Evolutionary conservation across 345 rosid genomes (phyloP).

Genomic region (Hibiscus trionum): DNA sequence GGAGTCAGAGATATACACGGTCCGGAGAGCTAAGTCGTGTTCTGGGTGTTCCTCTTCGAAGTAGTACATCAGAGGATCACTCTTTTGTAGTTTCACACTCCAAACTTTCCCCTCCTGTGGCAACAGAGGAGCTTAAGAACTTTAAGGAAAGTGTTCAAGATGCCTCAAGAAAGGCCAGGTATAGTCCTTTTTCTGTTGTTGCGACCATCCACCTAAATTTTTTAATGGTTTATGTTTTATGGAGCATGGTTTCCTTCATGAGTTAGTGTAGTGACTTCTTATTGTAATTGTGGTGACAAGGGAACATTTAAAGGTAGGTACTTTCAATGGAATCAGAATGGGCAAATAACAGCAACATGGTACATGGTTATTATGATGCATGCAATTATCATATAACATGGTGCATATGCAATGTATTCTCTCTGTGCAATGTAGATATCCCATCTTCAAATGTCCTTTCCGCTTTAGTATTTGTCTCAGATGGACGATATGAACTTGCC

Average conservation of each 20-base stretch:
- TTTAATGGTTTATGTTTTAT: not conserved
- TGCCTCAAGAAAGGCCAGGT: conserved; percentile 75
- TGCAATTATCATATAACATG: not conserved
- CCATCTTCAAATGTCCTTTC: not conserved
- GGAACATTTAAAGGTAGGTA: not conserved
- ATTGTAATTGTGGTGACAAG: not conserved
- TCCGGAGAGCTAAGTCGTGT: conserved; percentile 74
- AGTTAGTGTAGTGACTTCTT: not conserved
- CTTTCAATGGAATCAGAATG: not conserved
- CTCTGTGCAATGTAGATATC: not conserved
- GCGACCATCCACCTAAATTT: not conserved
- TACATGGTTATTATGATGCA: not conserved
- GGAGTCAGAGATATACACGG: conserved; percentile 55
- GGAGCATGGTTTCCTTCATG: not conserved
- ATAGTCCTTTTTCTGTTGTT: conserved; percentile 11
- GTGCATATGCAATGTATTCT: not conserved
- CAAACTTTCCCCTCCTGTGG: conserved; percentile 55
- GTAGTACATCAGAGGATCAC: conserved; percentile 49
- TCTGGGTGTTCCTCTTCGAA: conserved; percentile 58
- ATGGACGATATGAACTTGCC: not conserved
- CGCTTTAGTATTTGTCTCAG: not conserved
- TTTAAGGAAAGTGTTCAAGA: conserved; percentile 84
- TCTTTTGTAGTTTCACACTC: conserved; percentile 51
- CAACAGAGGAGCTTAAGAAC: conserved; percentile 74
- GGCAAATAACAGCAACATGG: not conserved